These are phyloP conservation scores for Colletotrichum scovillei DNA, from an alignment of 2,329 filamentous ascomycete species.

Conservation along the genomic window DNA sequence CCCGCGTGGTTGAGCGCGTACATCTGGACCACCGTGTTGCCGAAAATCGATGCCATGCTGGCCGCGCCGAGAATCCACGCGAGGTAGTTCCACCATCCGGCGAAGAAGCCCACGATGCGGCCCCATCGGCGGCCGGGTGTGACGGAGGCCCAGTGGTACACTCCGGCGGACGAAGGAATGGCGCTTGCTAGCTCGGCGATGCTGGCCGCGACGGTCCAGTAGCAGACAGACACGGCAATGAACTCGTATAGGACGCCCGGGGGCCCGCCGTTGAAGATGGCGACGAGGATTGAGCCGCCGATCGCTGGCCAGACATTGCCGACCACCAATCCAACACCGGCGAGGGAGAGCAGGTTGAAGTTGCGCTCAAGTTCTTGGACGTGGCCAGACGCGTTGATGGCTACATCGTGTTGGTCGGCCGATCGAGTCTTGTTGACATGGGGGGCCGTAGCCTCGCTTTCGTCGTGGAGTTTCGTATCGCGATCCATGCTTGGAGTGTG, in stretches of 20 bases:
- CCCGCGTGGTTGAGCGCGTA: slow-evolving; percentile 53
- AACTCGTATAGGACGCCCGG: slow-evolving; percentile 73
- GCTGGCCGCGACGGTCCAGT: slow-evolving; percentile 68
- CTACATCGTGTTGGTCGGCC: slow-evolving; percentile 20
- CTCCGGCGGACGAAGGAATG: slow-evolving; percentile 70
- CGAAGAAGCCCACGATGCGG: slow-evolving; percentile 58
- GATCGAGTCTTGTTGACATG: slow-evolving; percentile 10
- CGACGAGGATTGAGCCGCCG: slow-evolving; percentile 57
- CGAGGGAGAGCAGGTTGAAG: slow-evolving; percentile 54
- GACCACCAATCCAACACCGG: slow-evolving; percentile 53
- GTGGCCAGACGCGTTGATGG: slow-evolving; percentile 53
- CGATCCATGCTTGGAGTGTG: slow-evolving; percentile 11
- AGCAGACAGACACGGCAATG: slow-evolving; percentile 59
- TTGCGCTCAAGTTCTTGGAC: slow-evolving; percentile 52
- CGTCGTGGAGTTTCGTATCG: not conserved
- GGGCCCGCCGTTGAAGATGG: slow-evolving; percentile 70
- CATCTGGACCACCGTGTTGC: slow-evolving; percentile 55
- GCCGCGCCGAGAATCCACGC: slow-evolving; percentile 53
- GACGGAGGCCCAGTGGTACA: slow-evolving; percentile 72
- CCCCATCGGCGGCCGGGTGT: slow-evolving; percentile 64
- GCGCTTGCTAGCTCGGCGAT: slow-evolving; percentile 71
- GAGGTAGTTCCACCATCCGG: slow-evolving; percentile 59
- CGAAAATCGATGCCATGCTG: slow-evolving; percentile 54
- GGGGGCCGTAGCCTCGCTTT: not conserved
- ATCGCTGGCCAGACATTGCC: slow-evolving; percentile 58